A percentile compares a stretch with the other conserved stretches of the same genome.
These are phyloP conservation scores for Trypanosoma scelopori DNA, from an alignment of 208 protist species.

Conservation along the genomic window DNA sequence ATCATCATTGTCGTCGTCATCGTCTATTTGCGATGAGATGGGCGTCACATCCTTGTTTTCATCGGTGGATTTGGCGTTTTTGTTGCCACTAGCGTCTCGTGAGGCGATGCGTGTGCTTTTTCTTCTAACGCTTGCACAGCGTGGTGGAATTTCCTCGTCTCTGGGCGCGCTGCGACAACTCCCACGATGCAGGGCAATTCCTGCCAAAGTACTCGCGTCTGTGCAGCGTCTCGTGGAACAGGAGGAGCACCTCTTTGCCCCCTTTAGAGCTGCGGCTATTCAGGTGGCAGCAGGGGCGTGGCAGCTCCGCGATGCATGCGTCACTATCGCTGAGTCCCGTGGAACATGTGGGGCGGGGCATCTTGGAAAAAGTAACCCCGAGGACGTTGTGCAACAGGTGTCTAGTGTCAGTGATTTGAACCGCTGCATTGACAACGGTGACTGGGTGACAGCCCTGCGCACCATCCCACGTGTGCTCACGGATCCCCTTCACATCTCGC, in stretches of 20 bases:
- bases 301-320: slow-evolving; percentile 14
- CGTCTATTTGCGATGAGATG: background rate
- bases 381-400: background rate
- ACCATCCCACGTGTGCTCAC: slow-evolving; percentile 26
- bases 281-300: background rate
- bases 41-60: background rate
- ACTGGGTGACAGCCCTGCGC: slow-evolving; percentile 53
- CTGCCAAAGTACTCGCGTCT: background rate
- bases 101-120: slow-evolving; percentile 28
- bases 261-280: background rate
- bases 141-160: background rate
- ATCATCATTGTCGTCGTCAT: background rate
- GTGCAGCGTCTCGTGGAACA: slow-evolving; percentile 15
- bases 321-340: background rate
- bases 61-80: slow-evolving; percentile 11
- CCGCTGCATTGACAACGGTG: slow-evolving; percentile 37
- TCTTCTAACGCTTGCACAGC: slow-evolving; percentile 18
- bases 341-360: background rate
- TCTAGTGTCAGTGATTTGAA: slow-evolving; percentile 31
- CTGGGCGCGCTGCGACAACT: background rate
- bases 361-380: background rate
- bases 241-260: slow-evolving; percentile 18
- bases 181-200: slow-evolving; percentile 11
- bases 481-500: slow-evolving; percentile 33
- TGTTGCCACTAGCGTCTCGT: slow-evolving; percentile 22